Evolutionary conservation across 768 basidiomycete species (phyloP).

Genomic region (Lenzites betulinus): DNA sequence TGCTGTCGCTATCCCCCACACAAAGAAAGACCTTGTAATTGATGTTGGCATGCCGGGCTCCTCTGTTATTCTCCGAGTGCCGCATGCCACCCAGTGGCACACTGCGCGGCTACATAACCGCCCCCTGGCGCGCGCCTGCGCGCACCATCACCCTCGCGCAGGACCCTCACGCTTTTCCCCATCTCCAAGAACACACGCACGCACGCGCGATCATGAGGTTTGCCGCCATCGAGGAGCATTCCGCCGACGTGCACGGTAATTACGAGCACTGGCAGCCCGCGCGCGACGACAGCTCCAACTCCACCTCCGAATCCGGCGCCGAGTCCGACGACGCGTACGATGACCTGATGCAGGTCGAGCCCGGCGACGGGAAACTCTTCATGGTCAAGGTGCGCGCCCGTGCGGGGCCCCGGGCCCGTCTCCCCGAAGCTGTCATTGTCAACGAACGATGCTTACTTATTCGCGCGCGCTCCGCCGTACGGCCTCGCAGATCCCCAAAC

Average conservation of each 20-base stretch:
- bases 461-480: background rate
- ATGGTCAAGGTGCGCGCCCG: constrained; percentile 9
- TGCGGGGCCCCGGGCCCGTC: too few relatives aligned
- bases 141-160: background rate
- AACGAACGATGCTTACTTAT: background rate
- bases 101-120: background rate
- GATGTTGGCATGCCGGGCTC: background rate
- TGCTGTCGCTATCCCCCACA: background rate
- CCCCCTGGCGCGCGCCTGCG: background rate
- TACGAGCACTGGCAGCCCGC: constrained; percentile 1
- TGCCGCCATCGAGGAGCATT: constrained; percentile 2
- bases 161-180: background rate
- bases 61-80: background rate
- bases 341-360: background rate
- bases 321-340: background rate
- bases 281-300: too few relatives aligned
- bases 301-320: background rate
- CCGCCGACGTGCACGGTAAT: constrained; percentile 2
- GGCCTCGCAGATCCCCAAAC: constrained; percentile 68
- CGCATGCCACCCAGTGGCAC: background rate
- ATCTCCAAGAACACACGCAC: background rate
- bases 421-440: background rate
- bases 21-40: background rate
- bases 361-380: background rate
- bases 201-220: too few relatives aligned